These are phyloP conservation scores for Collybia sordida DNA, from an alignment of 768 basidiomycete genomes.

Conservation along the genomic window DNA sequence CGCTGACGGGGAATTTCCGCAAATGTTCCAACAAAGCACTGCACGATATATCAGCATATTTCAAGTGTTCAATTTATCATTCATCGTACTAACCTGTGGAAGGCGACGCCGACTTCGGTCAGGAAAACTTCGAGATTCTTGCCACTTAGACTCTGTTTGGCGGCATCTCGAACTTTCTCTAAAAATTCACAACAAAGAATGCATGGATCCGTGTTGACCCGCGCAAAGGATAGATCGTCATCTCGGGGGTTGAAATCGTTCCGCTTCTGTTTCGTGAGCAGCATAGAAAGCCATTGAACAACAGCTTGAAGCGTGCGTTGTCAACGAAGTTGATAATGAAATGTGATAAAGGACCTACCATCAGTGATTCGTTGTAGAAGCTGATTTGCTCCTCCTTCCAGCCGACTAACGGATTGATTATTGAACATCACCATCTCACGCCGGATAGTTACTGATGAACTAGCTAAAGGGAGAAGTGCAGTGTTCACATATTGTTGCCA, in stretches of 20 bases:
- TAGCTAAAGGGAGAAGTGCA: constrained; percentile 85
- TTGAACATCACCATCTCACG: constrained; percentile 94
- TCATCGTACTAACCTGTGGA: constrained; percentile 69
- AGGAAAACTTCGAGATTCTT: constrained; percentile 93
- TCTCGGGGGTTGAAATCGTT: constrained; percentile 96
- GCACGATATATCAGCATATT: constrained; percentile 1
- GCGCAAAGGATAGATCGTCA: constrained; percentile 92
- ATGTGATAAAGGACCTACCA: constrained; percentile 43
- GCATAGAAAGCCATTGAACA: constrained; percentile 68
- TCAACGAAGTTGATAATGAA: neutral
- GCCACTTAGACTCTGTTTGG: constrained; percentile 77
- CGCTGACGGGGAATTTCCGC: constrained; percentile 94
- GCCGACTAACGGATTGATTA: constrained; percentile 78
- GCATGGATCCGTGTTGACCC: constrained; percentile 95
- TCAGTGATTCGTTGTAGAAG: constrained; percentile 83
- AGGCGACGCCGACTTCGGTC: constrained; percentile 90
- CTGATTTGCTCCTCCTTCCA: constrained; percentile 81
- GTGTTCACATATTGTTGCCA: constrained; percentile 97
- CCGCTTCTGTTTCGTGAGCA: constrained; percentile 90
- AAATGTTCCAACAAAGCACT: constrained; percentile 93
- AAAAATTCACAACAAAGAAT: constrained; percentile 80
- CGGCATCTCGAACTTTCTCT: constrained; percentile 77
- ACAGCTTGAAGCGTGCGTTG: constrained; percentile 45
- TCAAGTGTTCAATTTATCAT: neutral
- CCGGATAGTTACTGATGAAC: constrained; percentile 80